Evolutionary conservation across 2,329 filamentous ascomycete species (phyloP).

Genomic region (Fusarium praegraminearum): DNA sequence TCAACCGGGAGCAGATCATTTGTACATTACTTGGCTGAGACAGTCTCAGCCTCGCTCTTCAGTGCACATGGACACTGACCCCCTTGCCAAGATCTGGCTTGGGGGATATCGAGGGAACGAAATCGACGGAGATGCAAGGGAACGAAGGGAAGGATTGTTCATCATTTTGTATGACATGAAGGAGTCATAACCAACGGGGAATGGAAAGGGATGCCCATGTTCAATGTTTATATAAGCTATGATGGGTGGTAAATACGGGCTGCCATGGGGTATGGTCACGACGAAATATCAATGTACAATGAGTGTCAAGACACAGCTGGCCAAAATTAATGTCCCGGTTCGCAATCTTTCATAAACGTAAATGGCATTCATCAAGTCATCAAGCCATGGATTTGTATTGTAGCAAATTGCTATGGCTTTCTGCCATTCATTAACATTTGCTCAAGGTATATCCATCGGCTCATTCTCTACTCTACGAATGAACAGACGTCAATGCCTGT

Average conservation of each 20-base stretch:
- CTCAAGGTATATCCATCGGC: constrained; percentile 34
- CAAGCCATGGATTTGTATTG: background rate
- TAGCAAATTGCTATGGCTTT: constrained; percentile 5
- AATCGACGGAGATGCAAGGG: constrained; percentile 23
- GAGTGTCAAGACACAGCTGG: constrained; percentile 1
- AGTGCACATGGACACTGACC: constrained; percentile 19
- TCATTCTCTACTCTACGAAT: background rate
- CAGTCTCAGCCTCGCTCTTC: constrained; percentile 22
- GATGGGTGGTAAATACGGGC: constrained; percentile 8
- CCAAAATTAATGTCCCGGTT: background rate
- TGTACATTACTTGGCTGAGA: constrained; percentile 37
- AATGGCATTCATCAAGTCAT: background rate
- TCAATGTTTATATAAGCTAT: constrained; percentile 21
- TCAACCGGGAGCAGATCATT: constrained; percentile 19
- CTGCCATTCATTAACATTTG: constrained; percentile 16
- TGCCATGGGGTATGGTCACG: background rate
- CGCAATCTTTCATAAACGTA: background rate
- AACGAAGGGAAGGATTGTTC: background rate
- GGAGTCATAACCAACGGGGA: constrained; percentile 12
- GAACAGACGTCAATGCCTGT: constrained; percentile 2
- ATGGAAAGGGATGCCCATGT: constrained; percentile 15
- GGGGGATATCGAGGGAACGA: constrained; percentile 4
- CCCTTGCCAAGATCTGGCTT: constrained; percentile 11
- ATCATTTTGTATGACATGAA: constrained; percentile 3
- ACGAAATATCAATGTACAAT: constrained; percentile 20